Base-by-base conservation (phyloP, 768 basidiomycete genomes). In the Boletus rubroflammeus region DNA sequence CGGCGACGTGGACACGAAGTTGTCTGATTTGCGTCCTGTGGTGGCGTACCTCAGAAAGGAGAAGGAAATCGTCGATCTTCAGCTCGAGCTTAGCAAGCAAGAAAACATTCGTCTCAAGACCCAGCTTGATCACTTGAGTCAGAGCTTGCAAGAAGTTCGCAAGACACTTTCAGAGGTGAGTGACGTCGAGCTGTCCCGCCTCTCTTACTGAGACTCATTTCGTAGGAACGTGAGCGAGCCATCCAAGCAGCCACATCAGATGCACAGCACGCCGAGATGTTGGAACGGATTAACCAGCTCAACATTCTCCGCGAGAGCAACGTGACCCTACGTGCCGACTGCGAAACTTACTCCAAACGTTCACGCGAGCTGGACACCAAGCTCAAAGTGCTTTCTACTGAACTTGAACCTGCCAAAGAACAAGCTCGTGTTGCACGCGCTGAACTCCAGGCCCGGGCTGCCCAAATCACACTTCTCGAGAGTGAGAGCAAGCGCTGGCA, bases 41-140 rank as follows among this genome's bases (percentile, higher is more conserved):
- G 84, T 93, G 40, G 79, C 84, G 3, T 94, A 90, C 69, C 74
- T 95, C 32, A 81, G 93, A 39, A 91, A 88, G 64, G 93, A 94
- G 76, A 93, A 95, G 72, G 91, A 94, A 67, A 92, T 95, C 49
- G 86, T 90, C 42, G 92, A 95, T 60, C 79, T 93, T 31, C 90
- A 93, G 58, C 77, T 92, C 25, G 89, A 93, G 62, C 81, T 94
- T 45, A 80, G 85, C 76, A 83, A 81, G 65, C 82, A 84, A 62
- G 91, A 94, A 73, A 89, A 80, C 59, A 72, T 81, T 9, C 81
- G 91, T 5, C 68, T 91, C 48, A 89, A 87, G 67, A 72, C 80
- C 19, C 88, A 93, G 64, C 79, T 89, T 26, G 90, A 93, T 6
- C 85, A 88, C 62, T 67, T 92, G 39, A 77, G 78, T 15, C 83